Percentiles rank a stretch among this genome's conserved stretches.
Evolutionary conservation across 768 basidiomycete genomes (phyloP).

Genomic region (Gymnopilus dilepis): DNA sequence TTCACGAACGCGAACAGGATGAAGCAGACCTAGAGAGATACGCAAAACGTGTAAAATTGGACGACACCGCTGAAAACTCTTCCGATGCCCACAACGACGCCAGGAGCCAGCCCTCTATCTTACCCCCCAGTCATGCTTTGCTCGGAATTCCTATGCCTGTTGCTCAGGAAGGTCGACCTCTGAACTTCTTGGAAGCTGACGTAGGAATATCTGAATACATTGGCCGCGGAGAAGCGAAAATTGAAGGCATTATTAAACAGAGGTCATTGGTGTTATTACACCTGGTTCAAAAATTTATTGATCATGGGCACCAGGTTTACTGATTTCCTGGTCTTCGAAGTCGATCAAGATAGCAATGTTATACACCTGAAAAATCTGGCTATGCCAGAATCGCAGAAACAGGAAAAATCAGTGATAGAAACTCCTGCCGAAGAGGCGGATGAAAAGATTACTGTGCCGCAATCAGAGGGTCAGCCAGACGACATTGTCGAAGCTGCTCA

Average conservation of each 20-base stretch:
- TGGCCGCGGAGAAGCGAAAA: slow-evolving; percentile 65
- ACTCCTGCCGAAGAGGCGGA: slow-evolving; percentile 5
- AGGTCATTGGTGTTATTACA: slow-evolving; percentile 58
- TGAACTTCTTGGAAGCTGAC: slow-evolving; percentile 75
- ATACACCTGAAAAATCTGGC: slow-evolving; percentile 81
- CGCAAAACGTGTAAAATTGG: slow-evolving; percentile 49
- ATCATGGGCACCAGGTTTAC: slow-evolving; percentile 70
- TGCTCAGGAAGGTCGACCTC: slow-evolving; percentile 51
- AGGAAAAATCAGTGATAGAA: slow-evolving; percentile 31
- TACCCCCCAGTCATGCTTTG: slow-evolving; percentile 79
- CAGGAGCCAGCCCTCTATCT: slow-evolving; percentile 31
- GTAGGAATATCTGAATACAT: slow-evolving; percentile 94
- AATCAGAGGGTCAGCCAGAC: slow-evolving; percentile 27
- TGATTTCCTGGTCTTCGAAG: slow-evolving; percentile 94
- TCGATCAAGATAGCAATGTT: slow-evolving; percentile 80
- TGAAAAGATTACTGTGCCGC: not conserved
- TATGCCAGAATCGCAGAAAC: slow-evolving; percentile 66
- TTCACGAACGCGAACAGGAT: slow-evolving; percentile 59
- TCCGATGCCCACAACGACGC: slow-evolving; percentile 3
- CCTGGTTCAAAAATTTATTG: not conserved
- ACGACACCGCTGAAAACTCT: slow-evolving; percentile 22
- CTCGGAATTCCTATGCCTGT: slow-evolving; percentile 62
- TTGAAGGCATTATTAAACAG: slow-evolving; percentile 97
- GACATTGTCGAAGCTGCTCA: not conserved
- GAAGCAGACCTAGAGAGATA: slow-evolving; percentile 48